A percentile compares a stretch with the other conserved stretches of the same genome.
Evolutionary conservation across 2,329 filamentous ascomycete genomes (phyloP).

Genomic region (Penicillium sp.): DNA sequence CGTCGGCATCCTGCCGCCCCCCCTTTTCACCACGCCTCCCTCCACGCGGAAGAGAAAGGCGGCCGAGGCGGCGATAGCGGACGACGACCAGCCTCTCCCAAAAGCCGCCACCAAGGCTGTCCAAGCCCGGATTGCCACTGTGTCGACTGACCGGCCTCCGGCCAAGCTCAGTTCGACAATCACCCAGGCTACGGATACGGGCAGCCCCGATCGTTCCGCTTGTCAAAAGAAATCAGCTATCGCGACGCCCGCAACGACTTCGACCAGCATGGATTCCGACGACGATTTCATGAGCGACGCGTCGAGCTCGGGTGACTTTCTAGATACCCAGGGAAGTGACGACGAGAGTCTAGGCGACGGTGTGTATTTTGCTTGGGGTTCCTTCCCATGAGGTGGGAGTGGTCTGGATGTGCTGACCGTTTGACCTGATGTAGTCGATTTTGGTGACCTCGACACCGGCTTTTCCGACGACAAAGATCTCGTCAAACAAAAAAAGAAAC

Average conservation of each 20-base stretch:
- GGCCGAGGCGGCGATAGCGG: conserved; percentile 41
- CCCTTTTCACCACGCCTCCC: conserved; percentile 48
- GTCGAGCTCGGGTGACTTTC: conserved; percentile 68
- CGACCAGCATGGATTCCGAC: conserved; percentile 79
- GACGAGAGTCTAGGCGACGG: conserved; percentile 52
- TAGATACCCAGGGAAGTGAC: conserved; percentile 64
- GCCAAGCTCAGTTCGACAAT: conserved; percentile 19
- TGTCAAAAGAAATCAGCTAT: conserved; percentile 29
- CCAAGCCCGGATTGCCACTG: conserved; percentile 25
- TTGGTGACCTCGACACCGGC: conserved; percentile 54
- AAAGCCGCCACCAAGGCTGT: conserved; percentile 29
- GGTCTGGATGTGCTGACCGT: conserved; percentile 4
- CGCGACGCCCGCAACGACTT: conserved; percentile 39
- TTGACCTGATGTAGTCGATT: conserved; percentile 39
- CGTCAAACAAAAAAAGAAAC: conserved; percentile 62
- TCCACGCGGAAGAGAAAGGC: conserved; percentile 50
- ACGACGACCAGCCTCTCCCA: conserved; percentile 22
- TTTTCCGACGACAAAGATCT: conserved; percentile 66
- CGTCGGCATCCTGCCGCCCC: conserved; percentile 18
- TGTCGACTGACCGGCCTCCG: conserved; percentile 23
- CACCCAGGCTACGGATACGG: conserved; percentile 16
- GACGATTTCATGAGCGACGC: conserved; percentile 85
- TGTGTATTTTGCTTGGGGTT: conserved; percentile 16
- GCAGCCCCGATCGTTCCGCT: conserved; percentile 9
- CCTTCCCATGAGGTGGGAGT: neutral